Evolutionary conservation across 225 moss, liverwort and hornwort genomes (phyloP).

Genomic region (Lunularia cruciata): DNA sequence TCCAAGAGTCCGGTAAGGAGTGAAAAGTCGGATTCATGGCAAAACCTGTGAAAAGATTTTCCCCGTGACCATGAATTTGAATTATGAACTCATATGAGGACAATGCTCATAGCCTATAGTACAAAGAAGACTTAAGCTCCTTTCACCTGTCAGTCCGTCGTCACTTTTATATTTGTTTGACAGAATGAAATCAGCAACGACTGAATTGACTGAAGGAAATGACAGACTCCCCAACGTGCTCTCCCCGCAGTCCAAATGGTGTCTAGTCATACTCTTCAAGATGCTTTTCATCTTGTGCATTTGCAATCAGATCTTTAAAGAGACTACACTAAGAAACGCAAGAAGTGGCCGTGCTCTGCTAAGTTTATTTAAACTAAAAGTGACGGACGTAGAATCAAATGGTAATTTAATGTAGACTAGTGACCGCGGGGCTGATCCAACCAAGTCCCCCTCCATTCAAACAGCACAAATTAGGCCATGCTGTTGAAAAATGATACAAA

Average conservation of each 20-base stretch:
- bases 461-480: conserved; percentile 25
- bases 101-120: conserved; percentile 34
- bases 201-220: conserved; percentile 11
- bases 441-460: conserved; percentile 31
- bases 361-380: conserved; percentile 41
- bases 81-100: conserved; percentile 31
- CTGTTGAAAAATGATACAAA: conserved; percentile 26
- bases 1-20: too few species aligned
- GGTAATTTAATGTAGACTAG: conserved; percentile 33
- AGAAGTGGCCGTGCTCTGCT: conserved; percentile 22
- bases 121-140: conserved; percentile 28
- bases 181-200: conserved; percentile 8
- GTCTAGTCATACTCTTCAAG: conserved; percentile 11
- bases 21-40: background rate
- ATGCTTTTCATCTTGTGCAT: conserved; percentile 12
- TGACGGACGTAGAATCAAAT: conserved; percentile 40
- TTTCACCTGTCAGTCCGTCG: conserved; percentile 10
- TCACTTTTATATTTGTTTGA: conserved; percentile 15
- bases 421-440: conserved; percentile 22
- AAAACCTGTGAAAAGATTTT: conserved; percentile 12
- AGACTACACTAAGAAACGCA: conserved; percentile 17
- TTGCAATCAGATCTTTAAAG: background rate
- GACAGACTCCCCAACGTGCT: conserved; percentile 15
- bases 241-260: conserved; percentile 14
- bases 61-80: conserved; percentile 21